Conservation (phyloP, 805 yeast genomes). For the Candida nonsorbophila region DNA sequence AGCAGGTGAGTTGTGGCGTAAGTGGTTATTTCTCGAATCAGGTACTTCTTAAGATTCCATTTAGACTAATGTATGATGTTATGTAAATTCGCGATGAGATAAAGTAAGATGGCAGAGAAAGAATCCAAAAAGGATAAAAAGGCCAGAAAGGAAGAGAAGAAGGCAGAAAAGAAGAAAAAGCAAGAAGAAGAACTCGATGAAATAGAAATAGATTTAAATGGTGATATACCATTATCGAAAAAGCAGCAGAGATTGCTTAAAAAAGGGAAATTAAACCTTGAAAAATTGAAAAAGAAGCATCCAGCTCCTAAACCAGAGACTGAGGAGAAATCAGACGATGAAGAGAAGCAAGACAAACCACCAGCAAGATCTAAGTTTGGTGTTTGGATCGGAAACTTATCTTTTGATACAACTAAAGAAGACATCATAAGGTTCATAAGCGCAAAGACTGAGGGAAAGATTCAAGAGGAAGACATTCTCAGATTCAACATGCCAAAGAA, state of each 20-base stretch:
- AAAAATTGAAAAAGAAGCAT: slow-evolving; percentile 41
- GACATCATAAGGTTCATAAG: slow-evolving; percentile 63
- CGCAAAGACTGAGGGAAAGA: slow-evolving; percentile 46
- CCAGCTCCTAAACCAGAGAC: slow-evolving; percentile 35
- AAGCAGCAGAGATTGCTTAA: slow-evolving; percentile 85
- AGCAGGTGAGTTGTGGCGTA: slow-evolving; percentile 87
- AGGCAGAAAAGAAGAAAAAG: slow-evolving; percentile 24
- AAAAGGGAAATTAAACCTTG: slow-evolving; percentile 69
- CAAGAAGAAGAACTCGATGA: slow-evolving; percentile 49
- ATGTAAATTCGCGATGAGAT: too few relatives aligned
- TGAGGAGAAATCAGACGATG: slow-evolving; percentile 20
- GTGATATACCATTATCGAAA: slow-evolving; percentile 80
- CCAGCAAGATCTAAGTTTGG: slow-evolving; percentile 53
- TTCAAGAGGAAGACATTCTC: slow-evolving; percentile 56
- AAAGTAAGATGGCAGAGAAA: slow-evolving; percentile 2
- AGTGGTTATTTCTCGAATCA: slow-evolving; percentile 64
- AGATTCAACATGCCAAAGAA: slow-evolving; percentile 80
- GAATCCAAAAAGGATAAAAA: slow-evolving; percentile 13
- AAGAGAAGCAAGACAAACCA: slow-evolving; percentile 21
- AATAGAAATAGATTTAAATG: slow-evolving; percentile 62
- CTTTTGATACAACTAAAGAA: slow-evolving; percentile 77
- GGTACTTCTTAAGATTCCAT: too few relatives aligned
- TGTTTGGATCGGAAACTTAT: slow-evolving; percentile 92
- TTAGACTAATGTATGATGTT: too few relatives aligned
- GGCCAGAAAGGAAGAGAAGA: slow-evolving; percentile 15